Base-by-base conservation (phyloP, 306 rosid species). In the Quercus glauca region DNA sequence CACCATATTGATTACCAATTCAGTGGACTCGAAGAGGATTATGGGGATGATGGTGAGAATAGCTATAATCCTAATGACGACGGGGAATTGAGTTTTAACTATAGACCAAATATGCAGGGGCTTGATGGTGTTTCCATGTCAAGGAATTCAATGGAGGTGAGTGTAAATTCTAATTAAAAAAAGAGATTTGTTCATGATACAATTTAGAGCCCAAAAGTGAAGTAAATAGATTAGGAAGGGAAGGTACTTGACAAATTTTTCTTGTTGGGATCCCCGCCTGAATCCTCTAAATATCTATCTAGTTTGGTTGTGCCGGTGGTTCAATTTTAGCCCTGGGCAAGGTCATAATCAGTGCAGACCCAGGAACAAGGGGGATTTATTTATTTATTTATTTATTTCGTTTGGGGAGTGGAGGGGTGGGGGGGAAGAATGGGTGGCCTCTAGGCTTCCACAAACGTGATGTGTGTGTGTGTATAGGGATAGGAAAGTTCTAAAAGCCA, bases 1-100 rank as follows among this genome's bases (percentile, higher is more conserved):
- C 93, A 93, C 25, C 98, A 90, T 82, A 93, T 93, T 84, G 98
- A 91, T 79, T 93, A 87, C 76, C 90, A 90, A 71, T 90, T 93
- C 78, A 82, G 90, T 72, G 93, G 90, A 83, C 92, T 89, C 68
- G 91, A 91, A 87, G 94, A 92, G 65, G 87, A 92, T 79, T 85
- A 64, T 15, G 84, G 31, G 71, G 81, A 78, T 67, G 86, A 81
- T 60, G 84, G 76, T 56, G 89, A 73, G 45, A 84, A 79, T 79
- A 87, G 81, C 67, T 76, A 43, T 57, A 83, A 83, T 64, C 83
- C 70, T 69, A 72, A 79, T 79, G 97, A 85, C 61, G 69, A 64
- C 19, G 82, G 90, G 68, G 98, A 93, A 79, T 84, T 91, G 85
- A 93, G 97, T 88, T 93, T 93, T 88, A 89, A 90, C 80, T 84